These are phyloP conservation scores for Akanthomyces dipterigenus DNA, from an alignment of 2,329 filamentous ascomycete species.

Conservation along the genomic window DNA sequence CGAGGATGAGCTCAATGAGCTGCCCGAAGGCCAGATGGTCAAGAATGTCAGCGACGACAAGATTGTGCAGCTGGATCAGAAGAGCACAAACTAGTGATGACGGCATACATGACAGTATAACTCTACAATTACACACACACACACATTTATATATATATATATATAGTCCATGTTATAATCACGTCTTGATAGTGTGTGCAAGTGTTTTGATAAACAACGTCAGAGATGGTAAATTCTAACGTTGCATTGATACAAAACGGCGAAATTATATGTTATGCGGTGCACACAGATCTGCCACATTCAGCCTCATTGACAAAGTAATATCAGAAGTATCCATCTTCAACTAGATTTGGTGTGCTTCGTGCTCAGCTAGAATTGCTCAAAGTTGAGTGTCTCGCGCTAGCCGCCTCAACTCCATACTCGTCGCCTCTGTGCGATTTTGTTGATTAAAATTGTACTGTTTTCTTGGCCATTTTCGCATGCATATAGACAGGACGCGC, in stretches of 20 bases:
- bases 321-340: background rate
- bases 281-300: background rate
- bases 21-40: slow-evolving; percentile 26
- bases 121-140: no score
- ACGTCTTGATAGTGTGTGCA: no score
- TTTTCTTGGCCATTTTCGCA: background rate
- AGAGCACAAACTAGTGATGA: background rate
- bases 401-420: background rate
- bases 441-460: background rate
- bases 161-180: no score
- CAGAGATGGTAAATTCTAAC: no score
- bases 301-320: background rate
- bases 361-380: background rate
- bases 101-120: no score
- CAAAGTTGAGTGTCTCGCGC: background rate
- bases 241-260: no score
- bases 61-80: slow-evolving; percentile 2
- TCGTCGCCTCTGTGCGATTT: background rate
- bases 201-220: no score
- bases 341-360: background rate
- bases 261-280: no score
- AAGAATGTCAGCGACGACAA: slow-evolving; percentile 4
- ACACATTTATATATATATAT: no score
- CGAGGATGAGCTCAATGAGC: slow-evolving; percentile 62
- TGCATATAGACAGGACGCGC: background rate